These are phyloP conservation scores for Cytospora piceae DNA, from an alignment of 2,329 filamentous ascomycete species.

Conservation along the genomic window DNA sequence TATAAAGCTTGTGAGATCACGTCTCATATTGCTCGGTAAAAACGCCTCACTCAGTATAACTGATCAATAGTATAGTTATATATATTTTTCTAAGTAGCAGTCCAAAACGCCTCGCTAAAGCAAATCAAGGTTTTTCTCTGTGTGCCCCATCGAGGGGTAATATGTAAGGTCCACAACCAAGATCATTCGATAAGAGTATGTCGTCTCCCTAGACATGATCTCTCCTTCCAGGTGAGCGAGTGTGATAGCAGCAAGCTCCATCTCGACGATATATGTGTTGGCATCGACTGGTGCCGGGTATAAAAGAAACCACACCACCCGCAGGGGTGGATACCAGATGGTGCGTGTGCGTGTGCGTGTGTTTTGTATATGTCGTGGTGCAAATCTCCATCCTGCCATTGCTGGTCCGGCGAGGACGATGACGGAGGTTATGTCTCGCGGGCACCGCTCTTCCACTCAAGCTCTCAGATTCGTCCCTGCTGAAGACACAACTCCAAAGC, in stretches of 20 bases:
- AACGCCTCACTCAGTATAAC: neutral
- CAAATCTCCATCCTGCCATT: neutral
- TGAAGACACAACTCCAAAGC: neutral
- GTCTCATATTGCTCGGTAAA: neutral
- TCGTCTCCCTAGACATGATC: neutral
- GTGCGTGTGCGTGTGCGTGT: neutral
- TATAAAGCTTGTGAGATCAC: neutral
- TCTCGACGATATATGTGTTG: neutral
- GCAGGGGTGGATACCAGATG: neutral
- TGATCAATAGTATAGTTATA: neutral
- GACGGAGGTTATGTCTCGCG: neutral
- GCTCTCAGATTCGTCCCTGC: neutral
- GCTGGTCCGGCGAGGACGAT: neutral
- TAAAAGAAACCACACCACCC: neutral
- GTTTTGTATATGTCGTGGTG: neutral
- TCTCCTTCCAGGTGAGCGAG: neutral
- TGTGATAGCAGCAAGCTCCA: neutral
- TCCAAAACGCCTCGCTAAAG: slow-evolving; percentile 3
- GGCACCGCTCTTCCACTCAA: no score
- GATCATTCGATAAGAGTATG: neutral
- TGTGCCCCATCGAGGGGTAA: neutral
- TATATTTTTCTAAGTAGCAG: neutral
- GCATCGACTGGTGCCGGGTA: neutral
- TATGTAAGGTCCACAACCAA: neutral
- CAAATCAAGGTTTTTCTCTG: neutral